phyloP scores from a whole-genome alignment of 352 stramenopile genomes.

The Phytophthora nicotianae region DNA sequence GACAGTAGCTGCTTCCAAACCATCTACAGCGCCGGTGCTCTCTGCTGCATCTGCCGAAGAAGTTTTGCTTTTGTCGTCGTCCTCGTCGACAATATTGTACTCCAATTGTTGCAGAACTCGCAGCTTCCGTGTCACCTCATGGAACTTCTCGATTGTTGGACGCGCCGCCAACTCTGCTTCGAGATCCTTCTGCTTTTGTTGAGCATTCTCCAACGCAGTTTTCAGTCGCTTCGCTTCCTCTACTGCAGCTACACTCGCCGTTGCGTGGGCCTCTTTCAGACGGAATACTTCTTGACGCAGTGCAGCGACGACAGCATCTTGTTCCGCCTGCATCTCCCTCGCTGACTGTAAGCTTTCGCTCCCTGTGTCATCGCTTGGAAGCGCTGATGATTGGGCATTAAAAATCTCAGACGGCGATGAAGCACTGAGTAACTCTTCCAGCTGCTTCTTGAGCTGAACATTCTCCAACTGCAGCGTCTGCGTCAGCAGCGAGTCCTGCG shows the following conservation, averaged over 20 bases:
- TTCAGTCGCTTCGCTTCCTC: conserved; percentile 43
- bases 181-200: conserved; percentile 40
- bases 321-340: conserved; percentile 54
- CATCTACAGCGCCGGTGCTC: conserved; percentile 20
- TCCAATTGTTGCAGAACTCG: conserved; percentile 94
- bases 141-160: conserved; percentile 86
- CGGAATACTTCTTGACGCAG: conserved; percentile 65
- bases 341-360: conserved; percentile 23
- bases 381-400: conserved; percentile 7
- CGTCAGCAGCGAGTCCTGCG: conserved; percentile 82
- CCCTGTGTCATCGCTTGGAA: conserved; percentile 10
- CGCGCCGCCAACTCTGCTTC: conserved; percentile 49
- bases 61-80: conserved; percentile 45
- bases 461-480: conserved; percentile 85
- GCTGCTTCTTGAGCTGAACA: conserved; percentile 81
- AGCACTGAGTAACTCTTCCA: conserved; percentile 69
- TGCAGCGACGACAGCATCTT: conserved; percentile 53
- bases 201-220: conserved; percentile 35
- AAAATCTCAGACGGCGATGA: conserved; percentile 26
- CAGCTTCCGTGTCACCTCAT: conserved; percentile 90
- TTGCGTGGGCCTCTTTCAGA: conserved; percentile 56
- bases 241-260: conserved; percentile 22
- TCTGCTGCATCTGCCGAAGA: conserved; percentile 13
- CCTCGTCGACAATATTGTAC: conserved; percentile 82
- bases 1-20: conserved; percentile 37